These are phyloP conservation scores for Wickerhamiella lipophila DNA, from an alignment of 805 yeast species.

Conservation along the genomic window DNA sequence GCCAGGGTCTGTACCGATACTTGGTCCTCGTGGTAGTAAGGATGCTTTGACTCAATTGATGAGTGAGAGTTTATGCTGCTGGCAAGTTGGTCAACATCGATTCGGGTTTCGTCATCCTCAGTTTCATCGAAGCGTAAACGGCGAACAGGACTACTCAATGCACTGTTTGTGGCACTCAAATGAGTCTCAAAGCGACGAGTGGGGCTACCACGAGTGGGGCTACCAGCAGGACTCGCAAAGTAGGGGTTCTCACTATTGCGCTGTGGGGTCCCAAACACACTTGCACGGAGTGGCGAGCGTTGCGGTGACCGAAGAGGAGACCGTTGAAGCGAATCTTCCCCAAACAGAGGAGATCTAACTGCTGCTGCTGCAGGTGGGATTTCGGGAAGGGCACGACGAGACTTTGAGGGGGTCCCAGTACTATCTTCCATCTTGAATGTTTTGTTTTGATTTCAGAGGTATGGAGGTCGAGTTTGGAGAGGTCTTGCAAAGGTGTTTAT, in stretches of 20 bases:
- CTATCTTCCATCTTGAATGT: background rate
- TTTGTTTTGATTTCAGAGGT: background rate
- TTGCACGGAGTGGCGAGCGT: background rate
- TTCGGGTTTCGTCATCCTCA: constrained; percentile 1
- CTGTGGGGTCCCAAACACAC: constrained; percentile 2
- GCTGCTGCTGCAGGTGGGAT: constrained; percentile 10
- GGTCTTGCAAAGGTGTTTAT: background rate
- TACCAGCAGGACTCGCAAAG: constrained; percentile 6
- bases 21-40: constrained; percentile 13
- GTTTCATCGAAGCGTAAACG: constrained; percentile 13
- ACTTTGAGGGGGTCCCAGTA: background rate
- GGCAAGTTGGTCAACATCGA: constrained; percentile 8
- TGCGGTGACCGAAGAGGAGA: constrained; percentile 5
- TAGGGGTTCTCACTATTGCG: background rate
- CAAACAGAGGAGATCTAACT: constrained; percentile 2
- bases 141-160: constrained; percentile 19
- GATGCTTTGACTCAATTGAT: constrained; percentile 1
- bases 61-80: constrained; percentile 10
- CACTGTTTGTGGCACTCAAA: constrained; percentile 17
- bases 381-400: constrained; percentile 10
- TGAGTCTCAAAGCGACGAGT: constrained; percentile 8
- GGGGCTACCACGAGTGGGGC: constrained; percentile 4
- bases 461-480: no score
- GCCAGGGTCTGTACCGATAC: constrained; percentile 11
- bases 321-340: background rate